Base-by-base conservation (phyloP, 1,139 yeast genomes). In the Sugiyamaella japonica region DNA sequence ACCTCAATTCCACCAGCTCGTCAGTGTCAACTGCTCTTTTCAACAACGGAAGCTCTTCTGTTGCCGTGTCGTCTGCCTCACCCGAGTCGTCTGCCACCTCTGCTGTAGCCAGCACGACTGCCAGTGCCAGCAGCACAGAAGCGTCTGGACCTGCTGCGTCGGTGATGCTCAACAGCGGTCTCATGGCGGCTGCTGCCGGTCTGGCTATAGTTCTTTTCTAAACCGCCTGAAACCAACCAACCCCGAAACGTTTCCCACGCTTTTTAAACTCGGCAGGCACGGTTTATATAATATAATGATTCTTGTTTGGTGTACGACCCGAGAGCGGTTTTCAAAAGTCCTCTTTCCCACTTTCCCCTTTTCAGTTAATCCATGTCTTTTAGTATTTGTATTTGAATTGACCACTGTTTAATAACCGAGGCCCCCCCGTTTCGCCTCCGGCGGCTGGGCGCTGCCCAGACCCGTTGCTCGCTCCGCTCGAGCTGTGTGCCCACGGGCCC, bases 1-100 rank as follows among this genome's bases (percentile, higher is more conserved):
- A 50, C 42, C 13, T 43, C 39, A 50, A 45, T 38, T 16, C 39
- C 9, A 34, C 54, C 17, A 38, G 55, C 28, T 25, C 48, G n/a
- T 46, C 49, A n/a, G n/a, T 43, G 32, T 36, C 41, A 28, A 46
- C 58, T 13, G 42, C 53, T 31, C 37, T 52, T 9, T 50, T 45
- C 46, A 40, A 9, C 34, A 34, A 38, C 32, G 49, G 47, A 15
- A 38, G 58, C 25, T 32, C 56, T 37, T 47, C 48, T 37, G 38
- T 55, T 32, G 53, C 56, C 17, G 39, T 25, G 8, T 13, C 41
- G n/a, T 13, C 52, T 39, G 44, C 49, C n/a, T 29, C 34, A 7
- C 34, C 34, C 3, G 34, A 29, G 7, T 23, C 43, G 36, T 38
- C 48, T 37, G 13, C 55, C 17, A 34, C 50, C 17, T 48, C 49